Evolutionary conservation across 2,329 filamentous ascomycete genomes (phyloP).

Genomic region (Monosporascus sp.): DNA sequence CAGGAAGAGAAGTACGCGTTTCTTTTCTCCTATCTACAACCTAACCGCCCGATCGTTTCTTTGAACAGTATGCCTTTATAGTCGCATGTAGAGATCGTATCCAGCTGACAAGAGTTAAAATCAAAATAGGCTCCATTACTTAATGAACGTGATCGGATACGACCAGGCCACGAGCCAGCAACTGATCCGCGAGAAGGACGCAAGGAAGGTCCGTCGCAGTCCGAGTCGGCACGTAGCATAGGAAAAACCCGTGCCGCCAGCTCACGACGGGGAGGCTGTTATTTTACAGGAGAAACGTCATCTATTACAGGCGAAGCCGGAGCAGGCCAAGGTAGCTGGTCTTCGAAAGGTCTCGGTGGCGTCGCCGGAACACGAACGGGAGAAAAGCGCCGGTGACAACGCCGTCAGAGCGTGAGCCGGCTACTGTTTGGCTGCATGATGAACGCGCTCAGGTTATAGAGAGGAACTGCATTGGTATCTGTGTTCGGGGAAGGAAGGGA

Average conservation of each 20-base stretch:
- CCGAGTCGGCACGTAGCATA: conserved; percentile 14
- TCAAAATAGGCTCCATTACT: conserved; percentile 41
- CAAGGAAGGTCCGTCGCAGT: conserved; percentile 14
- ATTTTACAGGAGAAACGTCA: not conserved
- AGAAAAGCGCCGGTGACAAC: not conserved
- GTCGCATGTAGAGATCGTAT: not conserved
- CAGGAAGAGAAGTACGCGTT: conserved; percentile 70
- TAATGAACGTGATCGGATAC: conserved; percentile 48
- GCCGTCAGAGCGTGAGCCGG: not conserved
- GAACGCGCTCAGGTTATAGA: too few relatives aligned
- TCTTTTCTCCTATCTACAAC: not conserved
- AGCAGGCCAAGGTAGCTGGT: not conserved
- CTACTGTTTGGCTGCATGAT: not conserved
- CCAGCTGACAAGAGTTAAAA: conserved; percentile 3
- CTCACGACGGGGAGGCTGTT: not conserved
- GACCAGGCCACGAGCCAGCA: conserved; percentile 45
- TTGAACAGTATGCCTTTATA: not conserved
- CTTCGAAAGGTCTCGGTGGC: not conserved
- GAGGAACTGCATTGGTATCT: too few relatives aligned
- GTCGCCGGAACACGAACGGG: not conserved
- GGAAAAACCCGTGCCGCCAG: not conserved
- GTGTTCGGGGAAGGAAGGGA: too few relatives aligned
- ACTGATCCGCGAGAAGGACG: conserved; percentile 36
- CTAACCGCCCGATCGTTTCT: not conserved
- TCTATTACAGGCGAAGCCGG: not conserved